phyloP scores from a whole-genome alignment of 1,139 yeast species.

The Yamadazyma trypodendri region DNA sequence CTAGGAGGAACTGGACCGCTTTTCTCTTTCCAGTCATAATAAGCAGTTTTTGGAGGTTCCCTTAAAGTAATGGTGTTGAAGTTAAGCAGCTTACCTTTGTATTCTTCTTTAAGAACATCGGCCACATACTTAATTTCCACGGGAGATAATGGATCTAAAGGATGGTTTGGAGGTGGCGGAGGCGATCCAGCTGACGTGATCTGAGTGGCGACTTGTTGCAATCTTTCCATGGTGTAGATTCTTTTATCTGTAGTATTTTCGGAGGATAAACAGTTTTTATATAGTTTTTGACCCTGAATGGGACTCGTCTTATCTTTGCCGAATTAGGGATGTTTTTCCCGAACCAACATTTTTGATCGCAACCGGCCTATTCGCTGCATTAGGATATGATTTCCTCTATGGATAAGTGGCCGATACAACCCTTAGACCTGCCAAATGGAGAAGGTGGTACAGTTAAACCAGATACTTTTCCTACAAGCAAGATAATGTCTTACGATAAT shows the following conservation, averaged over 20 bases:
- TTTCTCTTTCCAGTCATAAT: slow-evolving; percentile 63
- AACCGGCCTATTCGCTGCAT: slow-evolving; percentile 1
- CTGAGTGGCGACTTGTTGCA: slow-evolving; percentile 63
- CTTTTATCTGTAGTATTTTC: background rate
- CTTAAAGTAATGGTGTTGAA: slow-evolving; percentile 71
- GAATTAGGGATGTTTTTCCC: slow-evolving; percentile 3
- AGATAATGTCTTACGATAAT: too few relatives aligned
- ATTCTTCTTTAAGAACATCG: slow-evolving; percentile 27
- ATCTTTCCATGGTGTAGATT: slow-evolving; percentile 59
- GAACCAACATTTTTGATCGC: background rate
- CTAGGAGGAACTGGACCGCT: slow-evolving; percentile 65
- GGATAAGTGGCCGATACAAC: background rate
- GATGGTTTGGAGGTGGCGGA: slow-evolving; percentile 59
- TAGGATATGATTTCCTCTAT: slow-evolving; percentile 1
- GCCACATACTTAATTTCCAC: slow-evolving; percentile 49
- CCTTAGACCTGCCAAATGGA: too few relatives aligned
- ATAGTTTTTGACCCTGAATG: background rate
- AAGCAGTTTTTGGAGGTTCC: slow-evolving; percentile 67
- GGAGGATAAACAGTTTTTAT: background rate
- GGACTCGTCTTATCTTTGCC: slow-evolving; percentile 4
- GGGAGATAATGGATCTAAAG: slow-evolving; percentile 68
- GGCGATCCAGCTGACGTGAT: slow-evolving; percentile 56
- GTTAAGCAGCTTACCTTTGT: slow-evolving; percentile 46
- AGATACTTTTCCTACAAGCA: too few relatives aligned
- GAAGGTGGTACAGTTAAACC: too few relatives aligned